These are phyloP conservation scores for Phytophthora chlamydospora DNA, from an alignment of 352 stramenopile species.

Conservation along the genomic window DNA sequence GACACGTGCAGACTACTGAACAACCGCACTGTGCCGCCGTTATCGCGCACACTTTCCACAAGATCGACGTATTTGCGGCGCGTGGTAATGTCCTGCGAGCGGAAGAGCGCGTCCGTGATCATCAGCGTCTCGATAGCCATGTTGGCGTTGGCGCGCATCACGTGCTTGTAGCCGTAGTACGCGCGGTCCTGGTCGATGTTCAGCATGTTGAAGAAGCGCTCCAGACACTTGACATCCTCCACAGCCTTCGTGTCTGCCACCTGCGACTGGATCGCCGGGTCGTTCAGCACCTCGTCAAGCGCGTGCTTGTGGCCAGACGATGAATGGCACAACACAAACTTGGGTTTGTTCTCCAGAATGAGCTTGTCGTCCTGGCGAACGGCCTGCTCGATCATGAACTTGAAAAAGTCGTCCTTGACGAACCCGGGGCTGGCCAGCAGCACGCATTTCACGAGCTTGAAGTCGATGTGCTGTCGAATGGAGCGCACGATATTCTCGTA, in stretches of 20 bases:
- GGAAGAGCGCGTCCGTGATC: constrained; percentile 96
- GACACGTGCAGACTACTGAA: constrained; percentile 97
- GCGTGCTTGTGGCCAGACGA: constrained; percentile 98
- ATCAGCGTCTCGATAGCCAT: constrained; percentile 95
- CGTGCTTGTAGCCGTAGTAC: constrained; percentile 97
- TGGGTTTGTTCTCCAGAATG: constrained; percentile 96
- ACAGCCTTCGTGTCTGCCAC: constrained; percentile 96
- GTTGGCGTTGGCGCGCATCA: constrained; percentile 91
- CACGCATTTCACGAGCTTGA: constrained; percentile 96
- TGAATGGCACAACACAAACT: constrained; percentile 96
- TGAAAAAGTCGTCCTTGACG: constrained; percentile 98
- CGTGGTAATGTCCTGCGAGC: constrained; percentile 88
- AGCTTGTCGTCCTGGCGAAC: constrained; percentile 94
- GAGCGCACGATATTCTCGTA: constrained; percentile 97
- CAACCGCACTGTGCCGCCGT: constrained; percentile 92
- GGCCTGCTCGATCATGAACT: constrained; percentile 93
- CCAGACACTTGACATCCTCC: constrained; percentile 91
- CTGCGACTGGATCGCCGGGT: constrained; percentile 91
- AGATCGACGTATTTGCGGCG: constrained; percentile 94
- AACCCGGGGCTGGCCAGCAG: constrained; percentile 96
- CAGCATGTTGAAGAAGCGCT: constrained; percentile 97
- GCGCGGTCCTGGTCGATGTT: constrained; percentile 95
- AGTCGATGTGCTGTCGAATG: constrained; percentile 96
- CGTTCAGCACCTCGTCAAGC: constrained; percentile 96
- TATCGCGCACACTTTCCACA: constrained; percentile 93